phyloP scores from a whole-genome alignment of 306 rosid genomes.

The Dryas alaskensis region DNA sequence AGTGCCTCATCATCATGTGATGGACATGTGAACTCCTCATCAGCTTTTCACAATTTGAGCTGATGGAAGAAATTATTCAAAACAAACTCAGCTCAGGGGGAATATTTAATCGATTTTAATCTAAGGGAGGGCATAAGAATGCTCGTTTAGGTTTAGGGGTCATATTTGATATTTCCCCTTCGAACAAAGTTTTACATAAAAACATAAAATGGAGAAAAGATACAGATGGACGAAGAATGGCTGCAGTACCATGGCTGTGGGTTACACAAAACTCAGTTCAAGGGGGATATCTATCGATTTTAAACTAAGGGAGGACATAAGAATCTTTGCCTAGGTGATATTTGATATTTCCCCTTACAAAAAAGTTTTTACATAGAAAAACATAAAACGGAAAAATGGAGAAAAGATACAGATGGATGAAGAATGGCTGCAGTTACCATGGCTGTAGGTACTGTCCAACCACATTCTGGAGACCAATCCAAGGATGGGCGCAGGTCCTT shows the following conservation, averaged over 20 bases:
- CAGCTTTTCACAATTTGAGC: neutral
- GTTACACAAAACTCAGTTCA: neutral
- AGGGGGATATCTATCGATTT: neutral
- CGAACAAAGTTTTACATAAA: neutral
- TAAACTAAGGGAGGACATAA: neutral
- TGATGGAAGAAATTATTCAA: neutral
- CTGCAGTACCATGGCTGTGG: too few species aligned
- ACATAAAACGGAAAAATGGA: neutral
- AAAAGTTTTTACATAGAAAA: neutral
- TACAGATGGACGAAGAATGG: slow-evolving; percentile 8
- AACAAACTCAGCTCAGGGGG: neutral
- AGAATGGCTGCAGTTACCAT: slow-evolving; percentile 32
- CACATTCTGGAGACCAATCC: slow-evolving; percentile 60
- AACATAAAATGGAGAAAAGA: neutral
- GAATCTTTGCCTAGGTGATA: neutral
- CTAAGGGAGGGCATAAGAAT: neutral
- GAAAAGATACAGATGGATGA: slow-evolving; percentile 14
- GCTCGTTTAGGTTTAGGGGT: neutral
- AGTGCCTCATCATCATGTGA: neutral
- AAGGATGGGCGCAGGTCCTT: slow-evolving; percentile 83
- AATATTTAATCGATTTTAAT: neutral
- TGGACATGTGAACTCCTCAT: neutral
- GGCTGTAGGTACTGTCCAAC: slow-evolving; percentile 69
- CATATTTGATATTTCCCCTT: neutral
- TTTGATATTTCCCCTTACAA: neutral